Percentiles rank a stretch among this genome's conserved stretches.
phyloP scores from a whole-genome alignment of 2,329 filamentous ascomycete species.

The Amauroascus niger region DNA sequence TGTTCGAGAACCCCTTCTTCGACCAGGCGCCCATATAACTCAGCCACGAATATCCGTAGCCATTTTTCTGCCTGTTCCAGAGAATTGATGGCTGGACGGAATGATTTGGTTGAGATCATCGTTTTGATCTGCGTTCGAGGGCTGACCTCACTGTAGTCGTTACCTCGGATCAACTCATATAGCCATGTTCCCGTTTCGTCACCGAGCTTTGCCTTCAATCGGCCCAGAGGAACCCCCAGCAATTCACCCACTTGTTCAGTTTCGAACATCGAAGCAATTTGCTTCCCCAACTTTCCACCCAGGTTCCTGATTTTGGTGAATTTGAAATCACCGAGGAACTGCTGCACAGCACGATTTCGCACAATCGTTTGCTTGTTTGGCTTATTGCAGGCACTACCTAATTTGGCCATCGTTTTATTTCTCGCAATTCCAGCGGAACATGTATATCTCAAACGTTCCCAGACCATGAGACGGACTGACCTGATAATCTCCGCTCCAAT shows the following conservation, averaged over 20 bases:
- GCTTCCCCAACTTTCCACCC: slow-evolving; percentile 89
- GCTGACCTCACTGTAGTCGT: slow-evolving; percentile 82
- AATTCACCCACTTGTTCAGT: slow-evolving; percentile 73
- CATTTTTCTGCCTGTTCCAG: slow-evolving; percentile 71
- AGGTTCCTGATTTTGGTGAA: slow-evolving; percentile 91
- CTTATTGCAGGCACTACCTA: slow-evolving; percentile 85
- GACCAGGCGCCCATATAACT: slow-evolving; percentile 80
- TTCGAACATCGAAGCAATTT: slow-evolving; percentile 68
- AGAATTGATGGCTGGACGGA: slow-evolving; percentile 70
- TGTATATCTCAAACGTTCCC: slow-evolving; percentile 67
- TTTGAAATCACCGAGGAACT: slow-evolving; percentile 76
- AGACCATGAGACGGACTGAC: slow-evolving; percentile 59
- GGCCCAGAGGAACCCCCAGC: slow-evolving; percentile 60
- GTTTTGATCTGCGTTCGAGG: slow-evolving; percentile 88
- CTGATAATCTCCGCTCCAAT: slow-evolving; percentile 85
- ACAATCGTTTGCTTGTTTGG: slow-evolving; percentile 93
- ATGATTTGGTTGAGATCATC: slow-evolving; percentile 95
- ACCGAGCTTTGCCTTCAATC: slow-evolving; percentile 66
- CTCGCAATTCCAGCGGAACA: slow-evolving; percentile 80
- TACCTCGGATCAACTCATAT: slow-evolving; percentile 71
- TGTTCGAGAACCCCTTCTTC: slow-evolving; percentile 87
- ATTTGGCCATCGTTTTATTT: slow-evolving; percentile 93
- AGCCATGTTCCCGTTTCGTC: slow-evolving; percentile 82
- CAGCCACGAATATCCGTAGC: slow-evolving; percentile 82
- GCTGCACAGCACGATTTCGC: slow-evolving; percentile 66